Conservation (phyloP, 176 grass and related monocot species). For the Panicum miliaceum region DNA sequence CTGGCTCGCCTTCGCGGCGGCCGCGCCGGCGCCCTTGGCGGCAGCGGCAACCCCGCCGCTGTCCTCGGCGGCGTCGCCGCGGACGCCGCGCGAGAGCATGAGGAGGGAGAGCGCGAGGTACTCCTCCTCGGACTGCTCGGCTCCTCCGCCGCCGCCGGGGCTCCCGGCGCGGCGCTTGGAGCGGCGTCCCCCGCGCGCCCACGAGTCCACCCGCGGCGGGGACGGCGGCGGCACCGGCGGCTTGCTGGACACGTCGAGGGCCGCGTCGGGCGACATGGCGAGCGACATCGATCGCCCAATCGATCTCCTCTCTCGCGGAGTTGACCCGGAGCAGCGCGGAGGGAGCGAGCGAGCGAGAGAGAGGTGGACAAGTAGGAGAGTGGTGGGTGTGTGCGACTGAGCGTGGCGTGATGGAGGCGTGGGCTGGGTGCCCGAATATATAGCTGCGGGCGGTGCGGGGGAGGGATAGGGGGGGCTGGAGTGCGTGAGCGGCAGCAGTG, state of each 20-base stretch:
- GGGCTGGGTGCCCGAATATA: constrained; percentile 38
- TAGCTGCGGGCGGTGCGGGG: constrained; percentile 7
- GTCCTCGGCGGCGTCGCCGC: constrained; percentile 27
- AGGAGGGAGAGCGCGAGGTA: constrained; percentile 58
- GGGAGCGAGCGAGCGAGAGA: background rate
- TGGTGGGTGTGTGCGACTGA: constrained; percentile 46
- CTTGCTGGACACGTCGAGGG: constrained; percentile 20
- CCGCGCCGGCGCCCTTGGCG: too few relatives aligned
- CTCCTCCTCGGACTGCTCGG: constrained; percentile 54
- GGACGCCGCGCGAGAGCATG: constrained; percentile 62
- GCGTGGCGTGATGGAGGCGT: constrained; percentile 37
- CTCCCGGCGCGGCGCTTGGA: constrained; percentile 52
- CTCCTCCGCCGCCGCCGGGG: background rate
- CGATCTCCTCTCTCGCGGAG: background rate
- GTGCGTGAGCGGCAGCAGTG: background rate
- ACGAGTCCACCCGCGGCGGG: constrained; percentile 48
- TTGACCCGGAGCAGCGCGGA: constrained; percentile 25
- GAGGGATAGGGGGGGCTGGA: background rate
- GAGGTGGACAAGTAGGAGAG: constrained; percentile 50
- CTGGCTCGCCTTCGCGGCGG: background rate
- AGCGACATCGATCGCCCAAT: background rate
- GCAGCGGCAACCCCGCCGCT: background rate
- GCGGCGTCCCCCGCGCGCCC: constrained; percentile 41
- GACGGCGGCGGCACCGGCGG: constrained; percentile 37
- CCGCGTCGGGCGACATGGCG: constrained; percentile 51